Percentiles rank a stretch among this genome's conserved stretches.
These are phyloP conservation scores for Fusarium siculi DNA, from an alignment of 2,329 filamentous ascomycete species.

Conservation along the genomic window DNA sequence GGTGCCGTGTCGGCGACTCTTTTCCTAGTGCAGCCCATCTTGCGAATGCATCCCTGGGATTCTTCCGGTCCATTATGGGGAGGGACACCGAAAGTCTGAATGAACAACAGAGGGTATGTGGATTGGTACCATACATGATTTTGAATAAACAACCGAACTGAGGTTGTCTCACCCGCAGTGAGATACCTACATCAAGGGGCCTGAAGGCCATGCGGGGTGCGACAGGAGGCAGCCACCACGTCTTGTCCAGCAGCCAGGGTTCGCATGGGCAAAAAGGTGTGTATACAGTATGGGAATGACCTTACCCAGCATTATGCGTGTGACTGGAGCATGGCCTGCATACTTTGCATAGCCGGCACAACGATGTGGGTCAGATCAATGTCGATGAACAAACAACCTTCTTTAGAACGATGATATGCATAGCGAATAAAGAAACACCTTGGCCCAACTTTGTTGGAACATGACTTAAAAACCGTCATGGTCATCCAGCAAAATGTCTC, in stretches of 20 bases:
- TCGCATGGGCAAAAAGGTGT: slow-evolving; percentile 39
- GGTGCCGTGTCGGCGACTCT: slow-evolving; percentile 33
- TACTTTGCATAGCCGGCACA: slow-evolving; percentile 32
- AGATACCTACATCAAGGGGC: slow-evolving; percentile 35
- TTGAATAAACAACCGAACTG: slow-evolving; percentile 30
- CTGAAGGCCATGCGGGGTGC: slow-evolving; percentile 36
- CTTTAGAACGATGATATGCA: slow-evolving; percentile 32
- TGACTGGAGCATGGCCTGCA: slow-evolving; percentile 24
- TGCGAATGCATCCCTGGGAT: slow-evolving; percentile 46
- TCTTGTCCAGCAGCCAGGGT: slow-evolving; percentile 29
- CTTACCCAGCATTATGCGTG: slow-evolving; percentile 15
- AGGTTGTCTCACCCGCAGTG: slow-evolving; percentile 40
- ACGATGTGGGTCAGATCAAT: slow-evolving; percentile 27
- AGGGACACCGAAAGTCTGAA: slow-evolving; percentile 22
- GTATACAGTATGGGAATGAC: slow-evolving; percentile 21
- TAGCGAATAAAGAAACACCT: slow-evolving; percentile 5
- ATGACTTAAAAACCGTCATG: neutral
- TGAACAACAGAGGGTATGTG: slow-evolving; percentile 32
- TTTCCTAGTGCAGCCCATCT: slow-evolving; percentile 50
- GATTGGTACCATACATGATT: slow-evolving; percentile 32
- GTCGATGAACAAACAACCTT: slow-evolving; percentile 26
- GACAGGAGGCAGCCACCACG: slow-evolving; percentile 31
- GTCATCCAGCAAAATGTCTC: neutral
- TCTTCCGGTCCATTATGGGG: slow-evolving; percentile 28
- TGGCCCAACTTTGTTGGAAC: neutral